A percentile compares a stretch with the other conserved stretches of the same genome.
Conservation (phyloP, 106 monocot genomes). For the Cymbidium sinense region DNA sequence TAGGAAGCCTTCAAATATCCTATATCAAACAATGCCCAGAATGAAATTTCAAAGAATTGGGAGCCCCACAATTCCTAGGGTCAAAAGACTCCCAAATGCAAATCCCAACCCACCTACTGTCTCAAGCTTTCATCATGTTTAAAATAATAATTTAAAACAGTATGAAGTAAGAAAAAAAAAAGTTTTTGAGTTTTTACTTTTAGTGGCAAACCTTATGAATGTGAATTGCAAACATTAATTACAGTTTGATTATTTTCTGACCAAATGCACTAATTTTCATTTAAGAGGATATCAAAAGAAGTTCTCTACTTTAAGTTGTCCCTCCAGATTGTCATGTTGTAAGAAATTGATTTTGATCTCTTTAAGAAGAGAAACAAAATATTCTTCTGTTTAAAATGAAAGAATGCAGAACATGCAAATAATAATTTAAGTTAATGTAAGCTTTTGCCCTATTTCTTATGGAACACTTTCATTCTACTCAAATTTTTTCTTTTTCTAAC, state of each 20-base stretch:
- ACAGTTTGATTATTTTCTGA: not conserved
- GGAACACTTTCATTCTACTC: too few relatives aligned
- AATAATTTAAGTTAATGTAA: too few relatives aligned
- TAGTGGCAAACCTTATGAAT: not conserved
- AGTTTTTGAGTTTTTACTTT: not conserved
- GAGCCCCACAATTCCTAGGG: not conserved
- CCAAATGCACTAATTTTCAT: not conserved
- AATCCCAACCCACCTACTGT: not conserved
- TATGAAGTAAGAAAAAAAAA: not conserved
- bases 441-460: too few relatives aligned
- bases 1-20: not conserved
- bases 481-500: too few relatives aligned
- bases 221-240: not conserved
- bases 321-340: too few relatives aligned
- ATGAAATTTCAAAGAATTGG: not conserved
- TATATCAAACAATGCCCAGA: not conserved
- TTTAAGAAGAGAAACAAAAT: too few relatives aligned
- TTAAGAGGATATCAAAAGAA: too few relatives aligned
- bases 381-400: too few relatives aligned
- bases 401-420: too few relatives aligned
- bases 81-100: not conserved
- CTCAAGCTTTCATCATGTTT: not conserved
- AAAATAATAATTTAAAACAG: not conserved
- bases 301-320: too few relatives aligned
- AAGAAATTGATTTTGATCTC: too few relatives aligned